Evolutionary conservation across 441 rosid genomes (phyloP), one percentile per base, ranked within the genome.

Genomic region (Erodium chrysanthum): DNA sequence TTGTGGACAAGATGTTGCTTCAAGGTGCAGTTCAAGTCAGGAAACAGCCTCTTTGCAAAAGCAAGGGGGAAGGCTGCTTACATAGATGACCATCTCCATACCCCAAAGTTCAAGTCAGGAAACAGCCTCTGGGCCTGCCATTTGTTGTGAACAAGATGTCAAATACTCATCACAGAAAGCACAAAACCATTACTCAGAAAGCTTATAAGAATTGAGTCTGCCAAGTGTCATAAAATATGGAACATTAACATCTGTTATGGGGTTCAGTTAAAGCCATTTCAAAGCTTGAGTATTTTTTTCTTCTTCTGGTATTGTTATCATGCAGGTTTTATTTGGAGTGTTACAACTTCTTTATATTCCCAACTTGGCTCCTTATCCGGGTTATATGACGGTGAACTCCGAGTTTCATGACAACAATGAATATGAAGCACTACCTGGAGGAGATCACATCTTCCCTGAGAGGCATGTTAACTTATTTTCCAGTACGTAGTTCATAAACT

Each of bases 381-480:
- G 97, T 73, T 91, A 94, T 79, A 82, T 84, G 44, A 84, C 86
- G 33, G 18, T 84, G 77, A 68, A 69, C 23, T 66, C 74, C 67
- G 91, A 87, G 71, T 71, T 76, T 64, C 62, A 73, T 23, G 94
- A 86, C 50, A 86, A 88, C 70, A 78, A 76, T 71, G 96, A 82
- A 73, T 94, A 94, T 79, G 91, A 89, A 78, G 97, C 83, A 78
- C 92, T 94, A 67, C 88, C 96, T 61, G 90, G 85, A 68, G 99
- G 88, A 80, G 96, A 91, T 73, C 80, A 85, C 64, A 86, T 90
- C 76, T 94, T 90, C 74, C 99, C 99, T 14, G 99, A 94, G 84
- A 84, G 88, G 69, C 92, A 78, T 31, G 91, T 37, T 79, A 87
- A 75, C 81, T 70, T 94, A 69, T 68, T 91, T 77, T 91, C 97